Base-by-base conservation (phyloP, 192 early-diverging fungal genomes). In the Haplosporangium gracile region DNA sequence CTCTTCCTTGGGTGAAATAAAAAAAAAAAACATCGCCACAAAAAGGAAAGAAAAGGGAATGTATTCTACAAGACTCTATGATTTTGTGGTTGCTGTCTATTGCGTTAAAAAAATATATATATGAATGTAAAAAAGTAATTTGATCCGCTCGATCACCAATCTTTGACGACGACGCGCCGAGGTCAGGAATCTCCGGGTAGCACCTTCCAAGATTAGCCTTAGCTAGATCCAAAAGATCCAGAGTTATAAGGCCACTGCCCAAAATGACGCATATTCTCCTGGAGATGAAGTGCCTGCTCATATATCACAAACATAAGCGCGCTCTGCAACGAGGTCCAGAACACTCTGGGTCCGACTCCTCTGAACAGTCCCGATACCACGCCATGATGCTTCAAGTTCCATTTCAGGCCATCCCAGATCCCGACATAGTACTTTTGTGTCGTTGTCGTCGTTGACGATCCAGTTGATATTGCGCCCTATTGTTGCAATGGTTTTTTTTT, bases 291-390 rank as follows among this genome's bases (percentile, higher is more conserved):
- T 34, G 89, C 91, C 76, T 92, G 90, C 75, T 95, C 94, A 76
- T 93, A 94, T 47, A 95, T 87, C 29, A 94, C 89, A 94, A 95
- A 95, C 95, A 95, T 95, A 68, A 93, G 79, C 3, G 91, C 92
- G 72, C 90, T 91, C 85, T 95, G 95, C 74, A 91, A 84, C 55
- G 90, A 90, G 32, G 94, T 95, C 93, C 95, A 95, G 36, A 91
- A 90, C 70, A 96, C 95, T 47, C 94, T 88, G 22, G 95, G 95
- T 49, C 95, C 95, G n/a, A 92, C 90, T 18, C 96, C 96, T 55
- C 95, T 88, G 88, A 94, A 97, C 20, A 95, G 74, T 70, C 95
- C 96, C 38, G 74, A 81, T n/a, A 89, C 77, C 7, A 91, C 73
- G 3, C 92, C 92, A 63, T 91, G 90, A 75, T 93, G 80, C 79